These are phyloP conservation scores for Rugonectria rugulosa DNA, from an alignment of 2,329 filamentous ascomycete species.

Conservation along the genomic window DNA sequence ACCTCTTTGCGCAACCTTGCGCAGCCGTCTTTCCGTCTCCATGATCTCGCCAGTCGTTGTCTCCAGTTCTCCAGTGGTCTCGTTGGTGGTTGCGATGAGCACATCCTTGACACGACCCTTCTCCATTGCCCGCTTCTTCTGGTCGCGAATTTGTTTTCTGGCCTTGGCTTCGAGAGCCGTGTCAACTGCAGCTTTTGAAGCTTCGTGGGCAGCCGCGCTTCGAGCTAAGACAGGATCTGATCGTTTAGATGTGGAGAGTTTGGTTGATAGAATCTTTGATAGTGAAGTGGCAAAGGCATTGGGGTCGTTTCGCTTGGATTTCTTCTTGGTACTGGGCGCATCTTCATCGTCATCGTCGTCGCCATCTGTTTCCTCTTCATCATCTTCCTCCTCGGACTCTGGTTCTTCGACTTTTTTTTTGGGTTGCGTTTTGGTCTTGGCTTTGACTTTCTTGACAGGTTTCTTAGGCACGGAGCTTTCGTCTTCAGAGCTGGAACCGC, in stretches of 20 bases:
- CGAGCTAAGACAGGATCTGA: constrained; percentile 91
- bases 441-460: constrained; percentile 41
- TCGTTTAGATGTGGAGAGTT: constrained; percentile 82
- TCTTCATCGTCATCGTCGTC: constrained; percentile 48
- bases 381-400: constrained; percentile 34
- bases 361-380: constrained; percentile 43
- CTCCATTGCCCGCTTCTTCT: constrained; percentile 80
- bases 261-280: constrained; percentile 89
- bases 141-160: constrained; percentile 77
- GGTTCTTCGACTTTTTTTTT: constrained; percentile 33
- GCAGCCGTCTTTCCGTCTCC: constrained; percentile 79
- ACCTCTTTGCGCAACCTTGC: constrained; percentile 90
- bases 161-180: constrained; percentile 83
- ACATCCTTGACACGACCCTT: constrained; percentile 91
- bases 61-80: constrained; percentile 51
- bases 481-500: constrained; percentile 47
- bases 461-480: constrained; percentile 42
- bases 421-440: constrained; percentile 24
- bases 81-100: constrained; percentile 67
- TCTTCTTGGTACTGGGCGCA: constrained; percentile 49
- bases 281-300: constrained; percentile 91
- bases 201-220: constrained; percentile 75
- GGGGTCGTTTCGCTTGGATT: constrained; percentile 91
- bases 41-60: constrained; percentile 62
- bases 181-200: constrained; percentile 76